Evolutionary conservation across 129 eudicot genomes (phyloP), one percentile per base, ranked within the genome.

Genomic region (Saussurea involucrata): DNA sequence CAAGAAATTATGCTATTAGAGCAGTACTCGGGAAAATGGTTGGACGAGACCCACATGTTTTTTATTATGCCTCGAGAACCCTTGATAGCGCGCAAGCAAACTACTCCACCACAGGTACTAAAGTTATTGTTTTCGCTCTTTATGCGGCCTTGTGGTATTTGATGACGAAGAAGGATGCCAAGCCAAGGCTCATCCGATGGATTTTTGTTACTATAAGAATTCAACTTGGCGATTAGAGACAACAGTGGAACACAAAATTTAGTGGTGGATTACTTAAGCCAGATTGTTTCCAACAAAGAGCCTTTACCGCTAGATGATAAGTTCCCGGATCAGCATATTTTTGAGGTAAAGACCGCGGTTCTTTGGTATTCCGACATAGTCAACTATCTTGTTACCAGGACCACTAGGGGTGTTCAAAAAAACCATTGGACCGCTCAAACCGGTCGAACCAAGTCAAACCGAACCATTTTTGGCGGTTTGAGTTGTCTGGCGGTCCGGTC

Each of bases 351-450:
- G 34, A 28, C 13, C 3, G 8, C 34, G 31, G 18, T 64, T 22
- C 69, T 33, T 64, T 64, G 69, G 69, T 64, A 64, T 64, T 5
- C 69, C n/a, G 33, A 64, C 18, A 64, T 64, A 7, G 69, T 64
- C 32, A 24, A 64, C n/a, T 64, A 64, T 8, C 8, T 64, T 12
- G 34, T 64, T 1, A 28, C 69, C 4, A 7, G 32, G 22, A 28
- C 69, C 18, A 22, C n/a, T 0, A n/a, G n/a, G n/a, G n/a, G n/a
- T n/a, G n/a, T n/a, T n/a, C n/a, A n/a, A n/a, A n/a, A n/a, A n/a
- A n/a, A n/a, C n/a, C n/a, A n/a, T n/a, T n/a, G n/a, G n/a, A n/a
- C n/a, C n/a, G n/a, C n/a, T n/a, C n/a, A n/a, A n/a, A n/a, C n/a
- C n/a, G n/a, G n/a, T n/a, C n/a, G n/a, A n/a, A n/a, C n/a, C n/a